Evolutionary conservation across 495 filamentous ascomycete species (phyloP), one percentile per base, ranked within the genome.

Genomic region (Eremomyces bilateralis): DNA sequence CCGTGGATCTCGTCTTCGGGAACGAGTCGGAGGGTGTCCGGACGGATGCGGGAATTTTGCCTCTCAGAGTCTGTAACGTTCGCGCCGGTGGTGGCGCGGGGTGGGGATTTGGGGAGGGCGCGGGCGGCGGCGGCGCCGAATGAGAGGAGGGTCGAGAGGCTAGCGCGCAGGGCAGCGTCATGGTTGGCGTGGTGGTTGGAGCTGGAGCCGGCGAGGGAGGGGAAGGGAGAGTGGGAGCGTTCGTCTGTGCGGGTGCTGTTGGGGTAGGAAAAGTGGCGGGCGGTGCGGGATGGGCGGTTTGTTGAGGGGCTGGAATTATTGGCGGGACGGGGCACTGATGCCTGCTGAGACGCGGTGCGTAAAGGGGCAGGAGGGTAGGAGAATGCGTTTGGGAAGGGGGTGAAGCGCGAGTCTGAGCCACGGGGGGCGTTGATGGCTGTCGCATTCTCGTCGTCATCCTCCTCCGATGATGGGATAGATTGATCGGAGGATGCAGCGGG

Each of bases 111-210:
- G 1, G 79, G 69, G 3, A 88, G 60, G 16, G 79, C 73, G 16
- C 88, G 67, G 2, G 81, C 85, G n/a, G n/a, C n/a, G 2, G 82
- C 83, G 1, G 85, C 83, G 1, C 80, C 88, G 49, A 79, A 84
- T 28, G 82, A 91, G 3, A 97, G 68, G n/a, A 97, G 67, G 2
- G 88, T 97, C 4, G 83, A 91, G 3, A 97, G 62, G 37, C 80
- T 90, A 4, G 88, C 82, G 24, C 88, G 73, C 1, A 97, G 68
- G 0, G 84, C 88, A 17, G 81, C 85, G 50, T 97, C 88, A 43
- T 94, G 82, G 36, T 93, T 83, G 17, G 78, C 70, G 41, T 76
- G 74, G 46, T 80, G 69, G n/a, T n/a, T n/a, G n/a, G n/a, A n/a
- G n/a, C n/a, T n/a, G 2, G 74, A 71, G 1, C 83, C 77, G 1